These are phyloP conservation scores for Fraxinus paxiana DNA, from an alignment of 305 asterid genomes.

Conservation along the genomic window DNA sequence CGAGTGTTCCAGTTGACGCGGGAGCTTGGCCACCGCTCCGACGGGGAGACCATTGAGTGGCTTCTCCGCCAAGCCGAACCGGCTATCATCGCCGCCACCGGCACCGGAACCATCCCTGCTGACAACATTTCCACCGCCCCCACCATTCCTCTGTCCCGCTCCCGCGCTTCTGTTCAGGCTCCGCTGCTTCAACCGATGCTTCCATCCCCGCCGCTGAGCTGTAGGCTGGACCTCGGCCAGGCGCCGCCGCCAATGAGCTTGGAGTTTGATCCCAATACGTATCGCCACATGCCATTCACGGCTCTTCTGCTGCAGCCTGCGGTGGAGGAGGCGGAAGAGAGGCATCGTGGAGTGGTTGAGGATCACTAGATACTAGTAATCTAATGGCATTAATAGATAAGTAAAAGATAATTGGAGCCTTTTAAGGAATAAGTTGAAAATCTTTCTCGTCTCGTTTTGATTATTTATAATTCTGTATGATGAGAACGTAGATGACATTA, in stretches of 20 bases:
- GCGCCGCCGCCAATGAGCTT: slow-evolving; percentile 9
- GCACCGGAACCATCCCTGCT: slow-evolving; percentile 54
- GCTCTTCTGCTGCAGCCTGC: slow-evolving; percentile 39
- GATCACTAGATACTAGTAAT: slow-evolving; percentile 23
- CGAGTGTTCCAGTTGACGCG: slow-evolving; percentile 65
- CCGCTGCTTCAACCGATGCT: slow-evolving; percentile 12
- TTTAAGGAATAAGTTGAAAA: neutral
- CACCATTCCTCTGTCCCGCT: slow-evolving; percentile 16
- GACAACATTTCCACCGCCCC: slow-evolving; percentile 36
- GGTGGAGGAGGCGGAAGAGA: slow-evolving; percentile 26
- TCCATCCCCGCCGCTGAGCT: neutral
- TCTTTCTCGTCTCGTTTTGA: neutral
- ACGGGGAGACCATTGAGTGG: slow-evolving; percentile 81
- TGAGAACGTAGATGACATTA: slow-evolving; percentile 15
- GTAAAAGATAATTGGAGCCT: slow-evolving; percentile 10
- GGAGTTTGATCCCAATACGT: slow-evolving; percentile 26
- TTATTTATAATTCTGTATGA: neutral
- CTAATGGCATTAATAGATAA: slow-evolving; percentile 14
- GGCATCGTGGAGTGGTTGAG: slow-evolving; percentile 15
- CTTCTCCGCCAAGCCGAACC: slow-evolving; percentile 65
- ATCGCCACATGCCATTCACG: slow-evolving; percentile 49
- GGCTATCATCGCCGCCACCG: slow-evolving; percentile 56
- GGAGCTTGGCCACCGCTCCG: slow-evolving; percentile 64
- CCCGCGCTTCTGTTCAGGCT: slow-evolving; percentile 19
- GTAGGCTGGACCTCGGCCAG: slow-evolving; percentile 26